Conservation (phyloP, 257 asterid genomes). For the Primulina huaijiensis region DNA sequence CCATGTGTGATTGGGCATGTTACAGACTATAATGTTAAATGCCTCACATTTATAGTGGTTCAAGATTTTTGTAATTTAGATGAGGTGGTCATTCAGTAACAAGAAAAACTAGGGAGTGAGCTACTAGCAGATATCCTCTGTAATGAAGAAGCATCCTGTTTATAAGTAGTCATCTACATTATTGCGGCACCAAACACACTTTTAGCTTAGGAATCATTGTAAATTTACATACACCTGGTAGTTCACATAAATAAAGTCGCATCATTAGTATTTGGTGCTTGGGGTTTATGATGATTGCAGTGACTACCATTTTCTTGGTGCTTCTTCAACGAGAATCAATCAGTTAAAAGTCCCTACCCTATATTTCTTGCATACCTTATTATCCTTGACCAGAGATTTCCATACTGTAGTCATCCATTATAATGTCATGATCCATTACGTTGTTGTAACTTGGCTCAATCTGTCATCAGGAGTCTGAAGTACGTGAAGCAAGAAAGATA, state of each 20-base stretch:
- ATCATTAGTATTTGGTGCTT: conserved; percentile 20
- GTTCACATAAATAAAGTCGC: conserved; percentile 15
- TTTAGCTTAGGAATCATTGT: conserved; percentile 12
- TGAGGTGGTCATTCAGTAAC: not conserved
- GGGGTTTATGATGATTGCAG: conserved; percentile 20
- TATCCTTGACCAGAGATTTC: conserved; percentile 14
- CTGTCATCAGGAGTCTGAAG: conserved; percentile 79
- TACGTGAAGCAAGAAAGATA: conserved; percentile 76
- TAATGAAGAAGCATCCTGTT: too few species aligned
- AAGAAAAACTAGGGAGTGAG: not conserved
- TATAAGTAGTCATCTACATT: too few species aligned
- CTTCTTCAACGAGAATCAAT: conserved; percentile 11
- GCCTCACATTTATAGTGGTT: not conserved
- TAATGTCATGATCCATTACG: conserved; percentile 1
- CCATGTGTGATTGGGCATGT: not conserved
- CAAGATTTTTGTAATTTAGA: too few species aligned
- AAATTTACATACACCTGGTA: conserved; percentile 19
- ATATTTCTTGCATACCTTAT: conserved; percentile 15
- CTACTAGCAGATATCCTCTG: not conserved
- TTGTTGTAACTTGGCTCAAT: conserved; percentile 27
- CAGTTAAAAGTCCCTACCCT: not conserved
- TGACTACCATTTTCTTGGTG: conserved; percentile 2
- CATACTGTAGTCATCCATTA: conserved; percentile 18
- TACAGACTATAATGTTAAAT: not conserved
- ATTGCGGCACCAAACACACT: not conserved